Conservation (phyloP, 2,329 filamentous ascomycete species). For the Apiospora phragmitis region DNA sequence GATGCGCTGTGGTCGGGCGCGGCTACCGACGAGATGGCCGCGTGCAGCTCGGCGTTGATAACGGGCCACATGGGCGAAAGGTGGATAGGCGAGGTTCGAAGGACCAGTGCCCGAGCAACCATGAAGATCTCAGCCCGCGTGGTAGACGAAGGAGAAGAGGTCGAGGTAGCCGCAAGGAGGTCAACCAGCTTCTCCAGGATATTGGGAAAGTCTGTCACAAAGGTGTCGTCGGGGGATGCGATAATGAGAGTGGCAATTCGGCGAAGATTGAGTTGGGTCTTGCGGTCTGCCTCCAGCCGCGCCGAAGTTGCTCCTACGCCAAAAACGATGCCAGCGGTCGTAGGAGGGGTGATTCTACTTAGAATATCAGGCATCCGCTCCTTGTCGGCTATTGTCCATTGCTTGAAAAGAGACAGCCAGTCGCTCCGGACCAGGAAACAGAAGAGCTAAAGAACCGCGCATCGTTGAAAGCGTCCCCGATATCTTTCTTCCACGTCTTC, state of each 20-base stretch:
- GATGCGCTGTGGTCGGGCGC: conserved; percentile 63
- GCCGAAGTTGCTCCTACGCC: conserved; percentile 96
- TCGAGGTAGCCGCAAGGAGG: conserved; percentile 77
- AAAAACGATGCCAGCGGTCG: conserved; percentile 94
- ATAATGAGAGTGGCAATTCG: conserved; percentile 79
- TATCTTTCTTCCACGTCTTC: conserved; percentile 91
- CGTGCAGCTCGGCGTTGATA: conserved; percentile 82
- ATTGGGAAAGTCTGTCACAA: conserved; percentile 70
- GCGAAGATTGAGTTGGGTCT: conserved; percentile 85
- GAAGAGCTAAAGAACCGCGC: conserved; percentile 77
- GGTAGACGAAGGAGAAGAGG: conserved; percentile 87
- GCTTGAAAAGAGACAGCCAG: conserved; percentile 82
- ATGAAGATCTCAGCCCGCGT: conserved; percentile 90
- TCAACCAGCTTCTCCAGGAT: conserved; percentile 86
- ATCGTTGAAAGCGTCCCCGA: conserved; percentile 91
- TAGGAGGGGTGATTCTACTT: conserved; percentile 76
- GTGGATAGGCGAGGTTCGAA: conserved; percentile 78
- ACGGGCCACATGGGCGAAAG: conserved; percentile 87
- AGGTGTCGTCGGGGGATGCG: conserved; percentile 74
- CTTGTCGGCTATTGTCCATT: conserved; percentile 85
- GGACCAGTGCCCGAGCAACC: conserved; percentile 76
- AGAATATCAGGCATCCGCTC: conserved; percentile 83
- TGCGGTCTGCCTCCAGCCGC: conserved; percentile 90
- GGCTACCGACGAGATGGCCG: conserved; percentile 73
- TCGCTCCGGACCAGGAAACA: conserved; percentile 65